Evolutionary conservation across 2,329 filamentous ascomycete genomes (phyloP), one percentile per base, ranked within the genome.

Genomic region (Akanthomyces dipterigenus): DNA sequence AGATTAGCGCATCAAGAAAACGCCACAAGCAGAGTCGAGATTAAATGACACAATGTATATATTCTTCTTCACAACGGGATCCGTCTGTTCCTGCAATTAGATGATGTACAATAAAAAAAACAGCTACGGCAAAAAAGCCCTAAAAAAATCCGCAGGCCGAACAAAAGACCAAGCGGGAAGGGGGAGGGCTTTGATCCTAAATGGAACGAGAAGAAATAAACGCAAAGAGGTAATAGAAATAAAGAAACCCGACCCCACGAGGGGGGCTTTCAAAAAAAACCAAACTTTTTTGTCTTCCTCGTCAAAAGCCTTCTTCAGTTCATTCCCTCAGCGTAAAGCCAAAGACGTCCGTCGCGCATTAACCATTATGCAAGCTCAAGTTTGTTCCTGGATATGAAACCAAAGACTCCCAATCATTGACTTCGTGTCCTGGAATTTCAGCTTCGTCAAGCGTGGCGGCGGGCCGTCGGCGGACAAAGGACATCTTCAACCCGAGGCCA

Each of bases 51-150:
- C 60, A 55, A 58, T 61, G 31, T 55, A 46, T 62, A 53, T 56
- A 64, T 65, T 63, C 40, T 55, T 55, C 63, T 61, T 49, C 48
- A 64, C 54, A 34, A 51, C 46, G 36, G 36, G n/a, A 4, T 26
- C 48, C 57, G 51, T 60, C 62, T 60, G 56, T 55, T 62, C 60
- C 61, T 61, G 62, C 66, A 64, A 67, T 65, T 67, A 68, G 63
- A 68, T 67, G 64, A 64, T 67, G 64, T 68, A 68, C 67, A 68
- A 56, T 64, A 65, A 65, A 66, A 65, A 66, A 66, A 67, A 68
- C 48, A 60, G 57, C 48, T 51, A 67, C 64, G 70, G 67, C 69
- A 71, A 64, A 63, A 67, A 70, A 64, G 67, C 58, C 22, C 42
- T 24, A 46, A 18, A 11, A 34, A 45, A 11, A 36, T 40, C 58